A percentile compares a stretch with the other conserved stretches of the same genome.
Conservation (phyloP, 2,329 filamentous ascomycete species). For the Hypoxylon sp. region DNA sequence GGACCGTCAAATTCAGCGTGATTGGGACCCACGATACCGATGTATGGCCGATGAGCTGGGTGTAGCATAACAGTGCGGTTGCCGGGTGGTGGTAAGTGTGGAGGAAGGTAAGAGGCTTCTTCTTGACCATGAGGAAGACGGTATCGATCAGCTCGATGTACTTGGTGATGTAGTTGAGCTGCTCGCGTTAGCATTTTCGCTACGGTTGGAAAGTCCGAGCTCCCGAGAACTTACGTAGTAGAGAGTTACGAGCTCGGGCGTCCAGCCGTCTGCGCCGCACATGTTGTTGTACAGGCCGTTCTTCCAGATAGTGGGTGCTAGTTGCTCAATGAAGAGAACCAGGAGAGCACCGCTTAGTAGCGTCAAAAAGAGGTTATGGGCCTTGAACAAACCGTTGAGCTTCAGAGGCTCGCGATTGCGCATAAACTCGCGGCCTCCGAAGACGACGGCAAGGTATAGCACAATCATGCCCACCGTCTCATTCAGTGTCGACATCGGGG, state of each 20-base stretch:
- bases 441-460: constrained; percentile 91
- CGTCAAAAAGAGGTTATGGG: constrained; percentile 95
- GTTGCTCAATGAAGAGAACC: constrained; percentile 88
- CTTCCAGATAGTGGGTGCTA: constrained; percentile 84
- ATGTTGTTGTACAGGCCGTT: constrained; percentile 89
- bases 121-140: constrained; percentile 96
- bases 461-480: constrained; percentile 83
- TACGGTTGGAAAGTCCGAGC: background rate
- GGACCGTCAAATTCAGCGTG: constrained; percentile 89
- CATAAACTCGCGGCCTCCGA: constrained; percentile 93
- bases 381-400: constrained; percentile 88
- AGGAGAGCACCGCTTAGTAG: constrained; percentile 83
- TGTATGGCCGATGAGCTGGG: constrained; percentile 91
- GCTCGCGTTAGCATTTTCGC: constrained; percentile 36
- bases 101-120: constrained; percentile 98
- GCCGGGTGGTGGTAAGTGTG: constrained; percentile 98
- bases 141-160: constrained; percentile 96
- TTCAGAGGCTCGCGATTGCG: constrained; percentile 87
- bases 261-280: constrained; percentile 86
- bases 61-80: constrained; percentile 95
- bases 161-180: constrained; percentile 98
- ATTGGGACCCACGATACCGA: constrained; percentile 95
- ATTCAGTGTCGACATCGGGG: constrained; percentile 89
- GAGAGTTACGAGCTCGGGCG: constrained; percentile 87
- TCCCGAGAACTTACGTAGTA: constrained; percentile 81